These are phyloP conservation scores for Thermoascus crustaceus DNA, from an alignment of 2,329 filamentous ascomycete genomes.

Conservation along the genomic window DNA sequence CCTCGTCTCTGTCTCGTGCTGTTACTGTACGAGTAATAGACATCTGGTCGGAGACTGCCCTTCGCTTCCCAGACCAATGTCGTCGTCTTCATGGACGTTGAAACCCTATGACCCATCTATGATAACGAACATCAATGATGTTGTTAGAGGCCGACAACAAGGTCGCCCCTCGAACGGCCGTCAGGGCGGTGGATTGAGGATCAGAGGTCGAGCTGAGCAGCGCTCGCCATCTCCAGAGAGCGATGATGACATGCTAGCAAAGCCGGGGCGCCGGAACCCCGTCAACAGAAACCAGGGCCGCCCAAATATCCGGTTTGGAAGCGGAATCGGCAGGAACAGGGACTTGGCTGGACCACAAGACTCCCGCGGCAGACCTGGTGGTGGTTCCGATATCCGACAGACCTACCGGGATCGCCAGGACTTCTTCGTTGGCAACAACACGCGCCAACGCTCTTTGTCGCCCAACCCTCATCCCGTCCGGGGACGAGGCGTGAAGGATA, in stretches of 20 bases:
- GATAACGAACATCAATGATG: constrained; percentile 32
- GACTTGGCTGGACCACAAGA: constrained; percentile 15
- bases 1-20: constrained; percentile 37
- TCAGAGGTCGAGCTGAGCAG: constrained; percentile 28
- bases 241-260: constrained; percentile 29
- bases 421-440: constrained; percentile 13
- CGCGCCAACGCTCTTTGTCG: constrained; percentile 25
- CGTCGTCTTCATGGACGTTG: constrained; percentile 32
- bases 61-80: constrained; percentile 17
- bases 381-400: constrained; percentile 5
- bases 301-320: constrained; percentile 28
- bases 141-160: constrained; percentile 9
- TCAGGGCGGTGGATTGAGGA: constrained; percentile 22
- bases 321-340: constrained; percentile 20
- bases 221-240: constrained; percentile 23
- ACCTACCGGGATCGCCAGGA: constrained; percentile 23
- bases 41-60: constrained; percentile 41
- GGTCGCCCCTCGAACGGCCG: constrained; percentile 13
- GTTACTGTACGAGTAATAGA: constrained; percentile 34
- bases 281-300: constrained; percentile 20
- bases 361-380: constrained; percentile 6
- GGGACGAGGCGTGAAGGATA: constrained; percentile 11
- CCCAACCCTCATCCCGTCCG: constrained; percentile 16
- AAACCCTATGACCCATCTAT: constrained; percentile 27
- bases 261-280: constrained; percentile 19